Evolutionary conservation across 805 yeast genomes (phyloP).

Genomic region (Ogataea philodendri): DNA sequence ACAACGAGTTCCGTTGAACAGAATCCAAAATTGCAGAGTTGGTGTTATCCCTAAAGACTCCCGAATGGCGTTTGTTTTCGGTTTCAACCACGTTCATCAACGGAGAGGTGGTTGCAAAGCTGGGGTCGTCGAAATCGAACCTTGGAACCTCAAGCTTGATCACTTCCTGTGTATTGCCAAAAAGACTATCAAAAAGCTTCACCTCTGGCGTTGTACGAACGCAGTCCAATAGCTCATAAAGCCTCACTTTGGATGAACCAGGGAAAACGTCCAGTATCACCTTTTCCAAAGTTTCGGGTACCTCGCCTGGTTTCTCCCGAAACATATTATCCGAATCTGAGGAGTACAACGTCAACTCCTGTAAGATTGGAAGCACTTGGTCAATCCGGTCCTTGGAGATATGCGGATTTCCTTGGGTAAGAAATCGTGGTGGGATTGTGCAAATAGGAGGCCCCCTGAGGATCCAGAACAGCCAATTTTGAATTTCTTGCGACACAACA

Average conservation of each 20-base stretch:
- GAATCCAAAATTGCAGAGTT: slow-evolving; percentile 16
- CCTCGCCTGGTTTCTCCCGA: slow-evolving; percentile 25
- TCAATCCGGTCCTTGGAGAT: slow-evolving; percentile 24
- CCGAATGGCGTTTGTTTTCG: slow-evolving; percentile 12
- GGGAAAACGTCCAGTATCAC: slow-evolving; percentile 27
- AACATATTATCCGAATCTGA: slow-evolving; percentile 16
- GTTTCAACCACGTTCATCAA: slow-evolving; percentile 23
- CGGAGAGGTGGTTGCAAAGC: slow-evolving; percentile 35
- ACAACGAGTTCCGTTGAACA: slow-evolving; percentile 27
- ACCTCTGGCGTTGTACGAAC: slow-evolving; percentile 8
- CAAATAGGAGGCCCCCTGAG: slow-evolving; percentile 60
- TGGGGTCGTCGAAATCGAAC: slow-evolving; percentile 39
- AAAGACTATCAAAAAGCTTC: slow-evolving; percentile 29
- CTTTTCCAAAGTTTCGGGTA: slow-evolving; percentile 23
- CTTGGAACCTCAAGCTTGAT: slow-evolving; percentile 5
- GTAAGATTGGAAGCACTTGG: slow-evolving; percentile 32
- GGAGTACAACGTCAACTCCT: slow-evolving; percentile 30
- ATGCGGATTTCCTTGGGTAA: slow-evolving; percentile 35
- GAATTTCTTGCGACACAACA: slow-evolving; percentile 31
- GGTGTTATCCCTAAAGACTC: slow-evolving; percentile 4
- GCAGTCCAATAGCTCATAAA: slow-evolving; percentile 27
- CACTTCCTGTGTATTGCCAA: slow-evolving; percentile 16
- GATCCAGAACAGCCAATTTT: slow-evolving; percentile 68
- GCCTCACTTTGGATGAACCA: slow-evolving; percentile 24
- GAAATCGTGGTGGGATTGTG: slow-evolving; percentile 57